Conservation (phyloP, 208 protist species). For the Leishmania tarentolae region DNA sequence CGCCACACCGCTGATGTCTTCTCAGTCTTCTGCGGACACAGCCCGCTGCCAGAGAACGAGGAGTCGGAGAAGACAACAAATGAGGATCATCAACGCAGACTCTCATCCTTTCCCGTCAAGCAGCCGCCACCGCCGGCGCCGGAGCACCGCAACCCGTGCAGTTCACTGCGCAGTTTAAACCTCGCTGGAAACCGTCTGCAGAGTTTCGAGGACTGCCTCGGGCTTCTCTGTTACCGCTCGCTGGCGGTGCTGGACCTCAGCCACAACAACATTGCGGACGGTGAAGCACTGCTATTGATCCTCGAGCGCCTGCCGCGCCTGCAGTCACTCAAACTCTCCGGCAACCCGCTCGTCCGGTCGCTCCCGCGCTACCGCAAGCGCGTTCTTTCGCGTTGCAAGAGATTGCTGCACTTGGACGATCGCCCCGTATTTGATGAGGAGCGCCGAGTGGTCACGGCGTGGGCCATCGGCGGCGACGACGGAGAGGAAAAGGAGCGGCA, state of each 20-base stretch:
- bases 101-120: not conserved
- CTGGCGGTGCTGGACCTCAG: constrained; percentile 91
- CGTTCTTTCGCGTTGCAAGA: constrained; percentile 62
- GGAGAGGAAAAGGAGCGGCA: constrained; percentile 66
- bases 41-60: constrained; percentile 30
- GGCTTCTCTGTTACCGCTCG: constrained; percentile 73
- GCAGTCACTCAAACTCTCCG: constrained; percentile 83
- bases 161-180: constrained; percentile 83
- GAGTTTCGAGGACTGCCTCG: constrained; percentile 49
- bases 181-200: constrained; percentile 81
- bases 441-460: constrained; percentile 85
- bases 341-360: constrained; percentile 87
- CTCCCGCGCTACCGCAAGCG: constrained; percentile 89
- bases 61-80: not conserved
- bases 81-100: not conserved
- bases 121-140: constrained; percentile 30
- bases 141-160: constrained; percentile 60
- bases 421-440: constrained; percentile 90
- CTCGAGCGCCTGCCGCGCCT: constrained; percentile 80
- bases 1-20: constrained; percentile 31
- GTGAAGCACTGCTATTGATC: constrained; percentile 79
- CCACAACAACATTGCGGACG: constrained; percentile 88
- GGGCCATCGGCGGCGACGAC: constrained; percentile 76
- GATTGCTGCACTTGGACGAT: constrained; percentile 92
- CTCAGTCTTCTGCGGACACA: constrained; percentile 46